A percentile compares a stretch with the other conserved stretches of the same genome.
These are phyloP conservation scores for Phytophthora fragariaefolia DNA, from an alignment of 352 stramenopile species.

Conservation along the genomic window DNA sequence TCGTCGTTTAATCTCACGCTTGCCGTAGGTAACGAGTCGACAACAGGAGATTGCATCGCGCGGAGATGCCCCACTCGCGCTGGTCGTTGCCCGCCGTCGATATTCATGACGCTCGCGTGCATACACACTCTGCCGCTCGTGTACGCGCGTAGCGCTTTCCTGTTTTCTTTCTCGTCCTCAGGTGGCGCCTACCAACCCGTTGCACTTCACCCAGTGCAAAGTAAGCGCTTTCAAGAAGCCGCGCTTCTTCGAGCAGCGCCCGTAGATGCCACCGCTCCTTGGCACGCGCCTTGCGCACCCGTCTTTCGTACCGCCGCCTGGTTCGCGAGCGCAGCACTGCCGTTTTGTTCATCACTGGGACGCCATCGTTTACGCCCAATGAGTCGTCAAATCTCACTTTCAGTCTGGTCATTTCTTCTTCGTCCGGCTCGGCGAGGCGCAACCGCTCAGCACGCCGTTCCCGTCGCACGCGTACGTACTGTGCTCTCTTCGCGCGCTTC, in stretches of 20 bases:
- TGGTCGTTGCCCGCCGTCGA: neutral
- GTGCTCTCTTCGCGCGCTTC: no score
- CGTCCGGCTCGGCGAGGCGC: no score
- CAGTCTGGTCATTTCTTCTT: no score
- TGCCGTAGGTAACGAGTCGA: neutral
- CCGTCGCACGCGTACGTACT: no score
- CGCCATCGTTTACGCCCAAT: no score
- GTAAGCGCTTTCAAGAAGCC: neutral
- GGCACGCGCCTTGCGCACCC: neutral
- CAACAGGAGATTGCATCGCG: neutral
- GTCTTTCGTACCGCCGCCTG: neutral
- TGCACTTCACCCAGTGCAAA: neutral
- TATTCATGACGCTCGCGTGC: neutral
- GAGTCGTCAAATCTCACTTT: no score
- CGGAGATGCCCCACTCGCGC: neutral
- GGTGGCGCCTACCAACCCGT: no score
- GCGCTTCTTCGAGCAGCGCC: neutral
- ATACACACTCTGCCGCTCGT: neutral
- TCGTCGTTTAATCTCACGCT: neutral
- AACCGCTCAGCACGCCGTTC: no score
- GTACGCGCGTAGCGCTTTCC: neutral
- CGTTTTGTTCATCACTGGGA: no score
- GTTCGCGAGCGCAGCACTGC: neutral
- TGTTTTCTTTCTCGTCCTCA: no score
- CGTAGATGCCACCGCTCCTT: neutral